phyloP scores from a whole-genome alignment of 1,284 basidiomycete species.

The Puccinia coronata region DNA sequence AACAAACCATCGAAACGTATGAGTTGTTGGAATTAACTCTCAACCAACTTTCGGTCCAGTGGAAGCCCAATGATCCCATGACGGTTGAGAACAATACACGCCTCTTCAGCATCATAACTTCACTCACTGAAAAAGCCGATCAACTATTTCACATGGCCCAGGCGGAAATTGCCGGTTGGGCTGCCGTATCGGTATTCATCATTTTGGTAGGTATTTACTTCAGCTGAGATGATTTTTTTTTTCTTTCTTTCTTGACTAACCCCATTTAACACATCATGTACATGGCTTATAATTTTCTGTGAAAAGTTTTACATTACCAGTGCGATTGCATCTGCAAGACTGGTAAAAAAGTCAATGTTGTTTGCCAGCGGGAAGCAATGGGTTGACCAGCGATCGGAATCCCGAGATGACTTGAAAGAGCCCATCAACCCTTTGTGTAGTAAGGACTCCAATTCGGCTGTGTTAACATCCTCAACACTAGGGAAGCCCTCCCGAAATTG shows the following conservation, averaged over 20 bases:
- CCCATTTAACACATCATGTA: background rate
- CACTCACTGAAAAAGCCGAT: background rate
- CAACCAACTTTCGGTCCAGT: background rate
- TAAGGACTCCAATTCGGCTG: background rate
- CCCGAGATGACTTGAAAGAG: background rate
- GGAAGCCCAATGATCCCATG: slow-evolving; percentile 3
- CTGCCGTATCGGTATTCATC: background rate
- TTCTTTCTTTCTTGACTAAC: background rate
- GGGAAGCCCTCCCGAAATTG: no score
- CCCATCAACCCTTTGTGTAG: background rate
- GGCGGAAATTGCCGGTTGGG: background rate
- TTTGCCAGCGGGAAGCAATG: background rate
- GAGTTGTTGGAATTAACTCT: background rate
- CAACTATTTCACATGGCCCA: background rate
- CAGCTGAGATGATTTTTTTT: background rate
- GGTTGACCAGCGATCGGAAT: background rate
- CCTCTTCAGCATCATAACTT: background rate
- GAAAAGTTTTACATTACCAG: slow-evolving; percentile 1
- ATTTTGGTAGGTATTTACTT: background rate
- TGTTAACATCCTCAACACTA: no score
- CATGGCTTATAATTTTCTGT: no score
- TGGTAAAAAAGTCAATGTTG: background rate
- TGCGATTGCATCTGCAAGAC: background rate
- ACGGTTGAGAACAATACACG: background rate
- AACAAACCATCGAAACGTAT: background rate